These are phyloP conservation scores for Geranium incanum DNA, from an alignment of 441 rosid species.

Conservation along the genomic window DNA sequence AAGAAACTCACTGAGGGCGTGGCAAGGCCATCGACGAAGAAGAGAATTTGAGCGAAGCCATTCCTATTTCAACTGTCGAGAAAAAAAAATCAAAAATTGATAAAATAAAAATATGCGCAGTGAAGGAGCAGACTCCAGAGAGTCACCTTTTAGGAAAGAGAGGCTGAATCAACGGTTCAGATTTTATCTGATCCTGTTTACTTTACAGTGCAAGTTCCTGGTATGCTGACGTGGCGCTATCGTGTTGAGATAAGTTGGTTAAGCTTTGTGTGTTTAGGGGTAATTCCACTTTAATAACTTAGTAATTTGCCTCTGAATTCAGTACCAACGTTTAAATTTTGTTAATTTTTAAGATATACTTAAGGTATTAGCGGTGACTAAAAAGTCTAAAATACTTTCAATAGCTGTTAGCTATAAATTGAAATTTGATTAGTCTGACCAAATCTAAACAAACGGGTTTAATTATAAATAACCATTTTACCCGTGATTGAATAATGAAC, in stretches of 20 bases:
- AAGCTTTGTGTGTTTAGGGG: not conserved
- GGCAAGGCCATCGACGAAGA: slow-evolving; percentile 25
- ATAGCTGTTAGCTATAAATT: too few relatives aligned
- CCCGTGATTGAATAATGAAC: too few relatives aligned
- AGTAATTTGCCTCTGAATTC: too few relatives aligned
- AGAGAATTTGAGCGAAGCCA: slow-evolving; percentile 27
- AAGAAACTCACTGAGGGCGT: slow-evolving; percentile 28
- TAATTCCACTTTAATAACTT: too few relatives aligned
- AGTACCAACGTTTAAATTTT: too few relatives aligned
- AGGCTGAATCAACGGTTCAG: not conserved
- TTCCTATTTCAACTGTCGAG: slow-evolving; percentile 10
- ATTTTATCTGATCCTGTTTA: not conserved
- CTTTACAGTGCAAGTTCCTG: not conserved
- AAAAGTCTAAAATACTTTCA: too few relatives aligned
- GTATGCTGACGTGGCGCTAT: not conserved
- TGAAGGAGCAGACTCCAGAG: not conserved
- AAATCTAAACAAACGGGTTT: too few relatives aligned
- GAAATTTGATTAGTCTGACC: too few relatives aligned
- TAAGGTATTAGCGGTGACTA: too few relatives aligned
- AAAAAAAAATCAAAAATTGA: not conserved
- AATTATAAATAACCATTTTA: too few relatives aligned
- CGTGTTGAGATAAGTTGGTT: not conserved
- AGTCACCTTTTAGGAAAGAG: not conserved
- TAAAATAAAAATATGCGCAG: not conserved
- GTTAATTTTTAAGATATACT: too few relatives aligned